Evolutionary conservation across 1,284 basidiomycete species (phyloP).

Genomic region (Xanthoconium separans): DNA sequence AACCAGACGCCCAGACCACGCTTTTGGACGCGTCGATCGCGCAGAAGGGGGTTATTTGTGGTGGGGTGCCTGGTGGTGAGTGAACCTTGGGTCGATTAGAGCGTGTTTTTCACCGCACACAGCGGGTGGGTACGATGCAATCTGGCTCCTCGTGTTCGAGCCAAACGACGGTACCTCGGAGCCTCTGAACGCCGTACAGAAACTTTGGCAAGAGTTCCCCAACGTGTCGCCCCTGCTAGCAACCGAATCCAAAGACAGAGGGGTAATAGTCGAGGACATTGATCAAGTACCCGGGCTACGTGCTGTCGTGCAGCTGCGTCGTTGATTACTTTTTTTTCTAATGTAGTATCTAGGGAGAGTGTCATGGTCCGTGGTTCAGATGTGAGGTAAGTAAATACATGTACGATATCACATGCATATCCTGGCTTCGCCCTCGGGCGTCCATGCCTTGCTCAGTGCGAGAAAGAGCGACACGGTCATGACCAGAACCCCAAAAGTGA

Average conservation of each 20-base stretch:
- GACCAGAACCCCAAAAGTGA: slow-evolving; percentile 75
- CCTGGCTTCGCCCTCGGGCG: slow-evolving; percentile 63
- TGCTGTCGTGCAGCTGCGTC: slow-evolving; percentile 39
- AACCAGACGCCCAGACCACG: slow-evolving; percentile 85
- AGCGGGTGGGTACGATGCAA: slow-evolving; percentile 97
- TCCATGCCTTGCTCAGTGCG: slow-evolving; percentile 76
- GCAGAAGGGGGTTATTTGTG: slow-evolving; percentile 85
- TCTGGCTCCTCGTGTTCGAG: slow-evolving; percentile 87
- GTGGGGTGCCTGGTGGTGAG: slow-evolving; percentile 93
- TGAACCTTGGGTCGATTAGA: background rate
- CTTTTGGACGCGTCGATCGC: slow-evolving; percentile 82
- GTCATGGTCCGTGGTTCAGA: slow-evolving; percentile 10
- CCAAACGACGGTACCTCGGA: slow-evolving; percentile 46
- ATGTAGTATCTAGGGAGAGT: slow-evolving; percentile 6
- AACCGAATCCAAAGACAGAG: slow-evolving; percentile 72
- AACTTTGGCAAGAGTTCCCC: slow-evolving; percentile 70
- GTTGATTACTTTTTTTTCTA: slow-evolving; percentile 6
- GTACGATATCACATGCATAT: slow-evolving; percentile 52
- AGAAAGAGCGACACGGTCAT: slow-evolving; percentile 76
- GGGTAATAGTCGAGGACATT: slow-evolving; percentile 64
- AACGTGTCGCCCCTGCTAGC: slow-evolving; percentile 80
- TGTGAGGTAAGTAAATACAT: slow-evolving; percentile 21
- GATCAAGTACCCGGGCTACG: slow-evolving; percentile 63
- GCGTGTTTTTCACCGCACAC: slow-evolving; percentile 3
- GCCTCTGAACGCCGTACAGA: slow-evolving; percentile 59